Percentiles rank a stretch among this genome's conserved stretches.
These are phyloP conservation scores for Niveomyces coronatus DNA, from an alignment of 2,329 filamentous ascomycete species.

Conservation along the genomic window DNA sequence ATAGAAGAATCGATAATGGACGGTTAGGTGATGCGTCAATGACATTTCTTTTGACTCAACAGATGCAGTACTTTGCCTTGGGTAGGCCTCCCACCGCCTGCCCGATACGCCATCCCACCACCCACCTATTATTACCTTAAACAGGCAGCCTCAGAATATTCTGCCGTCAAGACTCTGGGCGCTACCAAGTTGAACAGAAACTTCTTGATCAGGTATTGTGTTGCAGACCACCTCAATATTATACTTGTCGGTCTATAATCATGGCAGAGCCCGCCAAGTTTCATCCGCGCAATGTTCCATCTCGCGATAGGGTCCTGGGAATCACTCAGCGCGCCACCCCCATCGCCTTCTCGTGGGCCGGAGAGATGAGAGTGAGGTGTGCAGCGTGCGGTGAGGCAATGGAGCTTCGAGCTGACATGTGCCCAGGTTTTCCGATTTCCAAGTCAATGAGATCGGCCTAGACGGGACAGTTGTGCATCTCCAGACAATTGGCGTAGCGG, in stretches of 20 bases:
- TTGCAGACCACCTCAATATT: not conserved
- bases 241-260: too few species aligned
- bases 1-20: too few species aligned
- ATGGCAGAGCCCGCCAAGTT: conserved; percentile 24
- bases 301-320: conserved; percentile 26
- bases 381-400: conserved; percentile 3
- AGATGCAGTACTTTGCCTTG: too few species aligned
- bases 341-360: conserved; percentile 26
- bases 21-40: too few species aligned
- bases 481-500: conserved; percentile 29
- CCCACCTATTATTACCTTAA: too few species aligned
- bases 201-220: not conserved
- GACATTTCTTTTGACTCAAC: too few species aligned
- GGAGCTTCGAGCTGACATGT: conserved; percentile 11
- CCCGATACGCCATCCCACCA: not conserved
- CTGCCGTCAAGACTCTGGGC: too few species aligned
- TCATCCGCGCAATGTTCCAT: conserved; percentile 20
- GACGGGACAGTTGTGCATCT: conserved; percentile 70
- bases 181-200: conserved; percentile 5
- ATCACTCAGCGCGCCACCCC: conserved; percentile 31
- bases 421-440: conserved; percentile 76
- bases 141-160: too few species aligned
- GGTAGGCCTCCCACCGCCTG: not conserved
- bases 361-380: conserved; percentile 29
- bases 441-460: conserved; percentile 78